Evolutionary conservation across 2,329 filamentous ascomycete genomes (phyloP), one percentile per base, ranked within the genome.

Genomic region (Cladophialophora chaetospira): DNA sequence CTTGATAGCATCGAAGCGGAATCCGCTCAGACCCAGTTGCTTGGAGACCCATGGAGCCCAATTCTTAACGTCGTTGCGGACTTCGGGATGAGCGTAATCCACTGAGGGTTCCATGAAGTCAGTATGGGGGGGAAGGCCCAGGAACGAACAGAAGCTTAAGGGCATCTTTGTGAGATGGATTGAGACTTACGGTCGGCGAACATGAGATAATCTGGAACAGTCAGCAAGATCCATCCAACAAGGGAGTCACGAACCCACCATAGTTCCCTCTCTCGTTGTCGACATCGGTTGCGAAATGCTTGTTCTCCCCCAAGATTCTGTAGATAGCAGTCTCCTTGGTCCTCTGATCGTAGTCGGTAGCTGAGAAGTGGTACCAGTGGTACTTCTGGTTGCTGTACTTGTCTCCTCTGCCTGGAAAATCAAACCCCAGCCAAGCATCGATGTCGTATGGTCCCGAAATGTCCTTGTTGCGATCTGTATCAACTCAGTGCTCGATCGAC

Each of bases 161-260:
- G n/a, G 8, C 36, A 40, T 9, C 13, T 4, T 6, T 15, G 23
- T 11, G 36, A 21, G 23, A 19, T 11, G 23, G 17, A 4, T 10
- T 15, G 8, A 11, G 15, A 40, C 29, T 33, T 44, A 44, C 87
- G 26, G 67, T 88, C 83, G 2, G 82, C 82, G 63, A 85, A 86
- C 81, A 87, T 85, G 23, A 87, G 76, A 65, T 83, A 87, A 49
- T 94, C 75, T 97, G 93, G 63, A 86, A 94, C 82, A 93, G 43
- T 36, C 38, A 44, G 23, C 48, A 38, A 35, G 45, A n/a, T 45
- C 38, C 29, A 35, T 19, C 29, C 29, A 28, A 52, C 53, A 50
- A 69, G 67, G 72, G 61, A 42, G 15, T 69, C 71, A 63, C 79
- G 4, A 5, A 28, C 53, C 8, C 23, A 56, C 50, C 71, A 54